These are phyloP conservation scores for Leccinum griseonigrum DNA, from an alignment of 1,284 basidiomycete species.

Conservation along the genomic window DNA sequence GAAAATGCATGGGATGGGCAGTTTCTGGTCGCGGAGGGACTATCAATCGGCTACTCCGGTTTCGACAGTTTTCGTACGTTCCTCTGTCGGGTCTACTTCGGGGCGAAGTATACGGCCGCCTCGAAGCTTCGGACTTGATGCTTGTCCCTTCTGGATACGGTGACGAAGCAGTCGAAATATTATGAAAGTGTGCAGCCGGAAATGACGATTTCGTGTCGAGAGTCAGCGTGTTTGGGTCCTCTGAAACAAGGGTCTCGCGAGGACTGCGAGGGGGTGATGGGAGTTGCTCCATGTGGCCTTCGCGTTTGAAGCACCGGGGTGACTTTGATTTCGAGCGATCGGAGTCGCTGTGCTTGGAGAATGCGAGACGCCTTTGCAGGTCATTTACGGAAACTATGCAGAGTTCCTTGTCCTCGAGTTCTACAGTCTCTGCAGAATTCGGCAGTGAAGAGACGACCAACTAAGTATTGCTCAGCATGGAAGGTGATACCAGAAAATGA, in stretches of 20 bases:
- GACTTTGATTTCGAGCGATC: constrained; percentile 60
- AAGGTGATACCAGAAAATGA: constrained; percentile 5
- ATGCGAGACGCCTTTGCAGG: constrained; percentile 62
- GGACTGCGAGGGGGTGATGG: constrained; percentile 35
- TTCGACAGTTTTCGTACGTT: constrained; percentile 14
- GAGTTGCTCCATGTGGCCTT: constrained; percentile 37
- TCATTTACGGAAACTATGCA: constrained; percentile 65
- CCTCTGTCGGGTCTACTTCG: constrained; percentile 40
- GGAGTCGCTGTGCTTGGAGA: constrained; percentile 56
- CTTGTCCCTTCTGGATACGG: constrained; percentile 24
- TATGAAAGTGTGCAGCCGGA: constrained; percentile 23
- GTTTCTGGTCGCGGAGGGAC: constrained; percentile 31
- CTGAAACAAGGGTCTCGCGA: constrained; percentile 4
- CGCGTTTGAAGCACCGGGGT: constrained; percentile 44
- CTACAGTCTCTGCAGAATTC: constrained; percentile 57
- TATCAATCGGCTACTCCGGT: constrained; percentile 18
- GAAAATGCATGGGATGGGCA: constrained; percentile 19
- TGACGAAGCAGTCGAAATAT: constrained; percentile 34
- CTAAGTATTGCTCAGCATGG: constrained; percentile 34
- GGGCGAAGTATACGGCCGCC: constrained; percentile 62
- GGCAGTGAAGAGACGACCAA: constrained; percentile 54
- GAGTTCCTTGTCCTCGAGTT: constrained; percentile 67
- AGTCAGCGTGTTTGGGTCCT: constrained; percentile 11
- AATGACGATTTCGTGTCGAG: constrained; percentile 4
- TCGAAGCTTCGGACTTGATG: constrained; percentile 21